phyloP scores from a whole-genome alignment of 345 rosid species.

The Barbarea vulgaris region DNA sequence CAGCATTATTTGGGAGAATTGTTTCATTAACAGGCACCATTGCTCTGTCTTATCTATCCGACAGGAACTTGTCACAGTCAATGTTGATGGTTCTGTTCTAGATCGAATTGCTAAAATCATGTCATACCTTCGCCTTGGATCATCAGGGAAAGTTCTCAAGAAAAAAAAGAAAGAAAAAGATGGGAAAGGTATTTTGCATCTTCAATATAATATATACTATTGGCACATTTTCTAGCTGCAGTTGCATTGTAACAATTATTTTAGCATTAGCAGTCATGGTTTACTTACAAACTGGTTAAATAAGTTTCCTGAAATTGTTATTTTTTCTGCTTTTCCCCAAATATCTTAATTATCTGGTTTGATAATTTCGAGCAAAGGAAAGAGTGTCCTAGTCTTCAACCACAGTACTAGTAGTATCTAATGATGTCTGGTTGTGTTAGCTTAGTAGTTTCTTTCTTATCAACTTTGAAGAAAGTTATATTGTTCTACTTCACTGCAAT shows the following conservation, averaged over 20 bases:
- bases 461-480: neutral
- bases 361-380: neutral
- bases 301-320: conserved; percentile 1
- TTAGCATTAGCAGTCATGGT: neutral
- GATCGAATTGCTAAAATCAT: conserved; percentile 95
- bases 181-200: conserved; percentile 54
- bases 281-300: neutral
- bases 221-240: neutral
- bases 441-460: conserved; percentile 2
- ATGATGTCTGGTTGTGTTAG: conserved; percentile 1
- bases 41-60: conserved; percentile 24
- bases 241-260: neutral
- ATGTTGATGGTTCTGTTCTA: conserved; percentile 93
- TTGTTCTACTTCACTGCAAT: neutral
- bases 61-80: conserved; percentile 93
- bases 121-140: conserved; percentile 98
- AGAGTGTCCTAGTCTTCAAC: neutral
- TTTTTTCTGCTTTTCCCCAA: neutral
- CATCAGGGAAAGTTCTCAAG: conserved; percentile 98
- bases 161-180: conserved; percentile 98
- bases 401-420: conserved; percentile 2
- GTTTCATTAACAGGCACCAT: neutral
- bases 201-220: neutral
- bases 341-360: neutral
- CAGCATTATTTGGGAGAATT: neutral